Conservation (phyloP, 2,329 filamentous ascomycete genomes). For the Orbilia blumenaviensis region DNA sequence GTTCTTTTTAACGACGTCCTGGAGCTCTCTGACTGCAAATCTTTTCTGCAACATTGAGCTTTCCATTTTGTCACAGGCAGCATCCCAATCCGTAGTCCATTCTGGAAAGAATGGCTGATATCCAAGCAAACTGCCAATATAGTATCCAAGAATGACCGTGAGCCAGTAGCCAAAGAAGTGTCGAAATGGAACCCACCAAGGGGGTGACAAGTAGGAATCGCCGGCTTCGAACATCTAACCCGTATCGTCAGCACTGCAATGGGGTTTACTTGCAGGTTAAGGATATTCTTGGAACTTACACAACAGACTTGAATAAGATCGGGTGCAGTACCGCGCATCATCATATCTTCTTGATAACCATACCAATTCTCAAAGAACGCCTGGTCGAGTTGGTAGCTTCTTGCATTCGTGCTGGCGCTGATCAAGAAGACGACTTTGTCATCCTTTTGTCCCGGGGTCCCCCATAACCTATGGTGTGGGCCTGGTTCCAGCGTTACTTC, state of each 20-base stretch:
- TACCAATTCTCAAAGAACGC: conserved; percentile 62
- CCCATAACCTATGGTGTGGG: conserved; percentile 38
- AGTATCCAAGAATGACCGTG: conserved; percentile 59
- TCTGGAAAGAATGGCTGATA: conserved; percentile 61
- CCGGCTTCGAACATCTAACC: conserved; percentile 59
- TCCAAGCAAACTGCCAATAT: conserved; percentile 60
- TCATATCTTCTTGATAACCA: conserved; percentile 59
- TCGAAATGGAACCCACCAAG: conserved; percentile 60
- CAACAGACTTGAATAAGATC: conserved; percentile 59
- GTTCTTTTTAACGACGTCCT: conserved; percentile 16
- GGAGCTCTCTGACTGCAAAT: conserved; percentile 22
- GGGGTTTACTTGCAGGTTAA: background rate
- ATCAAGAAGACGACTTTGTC: conserved; percentile 55
- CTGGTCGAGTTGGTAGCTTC: conserved; percentile 59
- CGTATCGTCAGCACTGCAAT: background rate
- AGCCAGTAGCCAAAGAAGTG: conserved; percentile 56
- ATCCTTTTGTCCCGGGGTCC: conserved; percentile 15
- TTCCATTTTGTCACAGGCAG: conserved; percentile 59
- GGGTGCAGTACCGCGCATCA: conserved; percentile 57
- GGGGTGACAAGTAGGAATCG: conserved; percentile 58
- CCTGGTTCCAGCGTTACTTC: conserved; percentile 58
- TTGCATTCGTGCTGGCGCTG: conserved; percentile 57
- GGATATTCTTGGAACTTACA: conserved; percentile 54
- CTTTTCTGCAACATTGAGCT: conserved; percentile 11
- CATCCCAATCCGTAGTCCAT: conserved; percentile 61